Evolutionary conservation across 2,329 filamentous ascomycete genomes (phyloP).

Genomic region (Cercospora brassicicola): DNA sequence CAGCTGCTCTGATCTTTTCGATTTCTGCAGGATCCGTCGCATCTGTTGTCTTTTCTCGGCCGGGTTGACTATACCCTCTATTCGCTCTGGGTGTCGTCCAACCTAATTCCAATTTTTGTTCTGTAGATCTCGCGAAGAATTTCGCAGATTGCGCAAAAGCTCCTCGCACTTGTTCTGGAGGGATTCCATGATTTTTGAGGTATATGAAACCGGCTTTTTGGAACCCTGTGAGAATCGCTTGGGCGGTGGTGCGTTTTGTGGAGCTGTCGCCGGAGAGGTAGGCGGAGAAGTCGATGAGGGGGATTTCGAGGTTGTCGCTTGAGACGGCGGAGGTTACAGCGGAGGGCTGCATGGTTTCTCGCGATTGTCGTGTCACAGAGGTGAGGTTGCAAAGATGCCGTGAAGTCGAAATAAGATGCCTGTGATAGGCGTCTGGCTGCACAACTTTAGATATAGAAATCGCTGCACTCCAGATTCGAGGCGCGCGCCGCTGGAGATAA

Average conservation of each 20-base stretch:
- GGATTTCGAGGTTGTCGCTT: conserved; percentile 41
- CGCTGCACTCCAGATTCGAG: conserved; percentile 9
- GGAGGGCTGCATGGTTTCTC: conserved; percentile 22
- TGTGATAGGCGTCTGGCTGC: conserved; percentile 12
- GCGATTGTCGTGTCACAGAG: neutral
- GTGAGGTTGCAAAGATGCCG: neutral
- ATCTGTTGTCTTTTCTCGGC: conserved; percentile 68
- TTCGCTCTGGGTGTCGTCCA: conserved; percentile 61
- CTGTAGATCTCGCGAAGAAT: conserved; percentile 66
- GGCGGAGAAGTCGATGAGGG: conserved; percentile 69
- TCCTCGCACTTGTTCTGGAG: conserved; percentile 44
- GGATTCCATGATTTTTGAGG: conserved; percentile 74
- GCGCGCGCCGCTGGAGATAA: conserved; percentile 8
- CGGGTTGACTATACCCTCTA: conserved; percentile 50
- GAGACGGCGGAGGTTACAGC: conserved; percentile 37
- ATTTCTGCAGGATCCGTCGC: conserved; percentile 59
- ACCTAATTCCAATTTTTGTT: conserved; percentile 63
- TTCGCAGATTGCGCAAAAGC: conserved; percentile 54
- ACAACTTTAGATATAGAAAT: conserved; percentile 8
- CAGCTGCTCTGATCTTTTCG: conserved; percentile 54
- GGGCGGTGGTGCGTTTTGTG: conserved; percentile 52
- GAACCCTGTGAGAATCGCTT: conserved; percentile 75
- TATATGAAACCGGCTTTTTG: conserved; percentile 87
- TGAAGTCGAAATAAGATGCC: conserved; percentile 22
- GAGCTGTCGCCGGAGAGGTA: conserved; percentile 65